Evolutionary conservation across 2,329 filamentous ascomycete genomes (phyloP), one percentile per base, ranked within the genome.

Genomic region (Diaporthe destruens): DNA sequence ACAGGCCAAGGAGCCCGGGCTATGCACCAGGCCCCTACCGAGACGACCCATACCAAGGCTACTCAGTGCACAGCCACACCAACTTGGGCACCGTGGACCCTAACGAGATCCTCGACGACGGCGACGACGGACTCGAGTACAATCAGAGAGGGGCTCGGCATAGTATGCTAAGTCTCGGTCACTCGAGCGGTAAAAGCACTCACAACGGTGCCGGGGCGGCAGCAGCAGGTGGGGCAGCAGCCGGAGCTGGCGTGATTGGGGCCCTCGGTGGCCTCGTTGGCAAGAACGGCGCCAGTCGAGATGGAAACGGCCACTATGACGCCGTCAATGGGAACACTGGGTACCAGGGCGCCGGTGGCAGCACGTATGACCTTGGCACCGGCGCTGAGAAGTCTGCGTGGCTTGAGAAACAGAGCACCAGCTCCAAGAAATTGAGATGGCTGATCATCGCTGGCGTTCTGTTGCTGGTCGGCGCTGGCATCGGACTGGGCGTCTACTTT

Each of bases 61-160:
- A 89, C 77, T 88, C 82, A 57, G 82, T 81, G 51, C 83, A 79
- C 81, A 86, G 82, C 39, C 86, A 87, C 72, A 82, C 86, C 32
- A 81, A 84, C 11, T 82, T 91, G 5, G 88, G 88, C 51, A 84
- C 89, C 1, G 88, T 96, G 73, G 91, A 98, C 79, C 94, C 95
- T 3, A 90, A 93, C 78, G 91, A 92, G 18, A 95, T 98, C 75
- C 89, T 89, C 29, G 95, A 98, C 80, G 95, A 98, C 79, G 94
- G 94, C 36, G 95, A 98, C 78, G 95, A 97, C 80, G 94, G 93
- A 1, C 87, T 96, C 67, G 86, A 88, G 6, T 91, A 88, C 76
- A 83, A 81, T 66, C 82, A 80, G 61, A 79, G 77, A 39, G 76
- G 76, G 0, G 84, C 86, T 80, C 86, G 88, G 73, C 87, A 85